These are phyloP conservation scores for Aspergillus sp. DNA, from an alignment of 2,329 filamentous ascomycete species.

Conservation along the genomic window DNA sequence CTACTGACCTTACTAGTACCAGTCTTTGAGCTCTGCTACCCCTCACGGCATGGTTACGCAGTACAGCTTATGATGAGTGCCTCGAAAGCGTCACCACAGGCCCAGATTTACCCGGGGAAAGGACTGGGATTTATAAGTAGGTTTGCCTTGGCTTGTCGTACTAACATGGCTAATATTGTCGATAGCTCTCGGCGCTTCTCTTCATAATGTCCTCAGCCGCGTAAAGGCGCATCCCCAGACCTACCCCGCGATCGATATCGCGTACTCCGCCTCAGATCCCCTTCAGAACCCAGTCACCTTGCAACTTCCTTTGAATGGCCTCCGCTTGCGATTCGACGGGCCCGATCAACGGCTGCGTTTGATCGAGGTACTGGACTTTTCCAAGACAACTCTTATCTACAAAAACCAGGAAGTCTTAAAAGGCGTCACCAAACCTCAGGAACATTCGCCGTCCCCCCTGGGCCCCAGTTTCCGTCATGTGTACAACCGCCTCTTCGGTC, in stretches of 20 bases:
- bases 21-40: slow-evolving; percentile 5
- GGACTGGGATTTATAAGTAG: slow-evolving; percentile 66
- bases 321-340: slow-evolving; percentile 91
- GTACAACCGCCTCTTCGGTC: slow-evolving; percentile 90
- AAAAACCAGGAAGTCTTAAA: slow-evolving; percentile 80
- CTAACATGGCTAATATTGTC: slow-evolving; percentile 29
- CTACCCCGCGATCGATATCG: slow-evolving; percentile 81
- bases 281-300: slow-evolving; percentile 76
- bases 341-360: slow-evolving; percentile 88
- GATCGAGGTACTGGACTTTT: slow-evolving; percentile 90
- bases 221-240: slow-evolving; percentile 84
- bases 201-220: slow-evolving; percentile 85
- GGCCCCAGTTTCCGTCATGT: slow-evolving; percentile 86
- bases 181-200: slow-evolving; percentile 82
- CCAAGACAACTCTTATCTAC: slow-evolving; percentile 81
- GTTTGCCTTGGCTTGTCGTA: slow-evolving; percentile 25
- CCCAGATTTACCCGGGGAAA: slow-evolving; percentile 69
- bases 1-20: not conserved
- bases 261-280: slow-evolving; percentile 76
- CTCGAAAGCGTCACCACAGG: slow-evolving; percentile 42
- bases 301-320: slow-evolving; percentile 78
- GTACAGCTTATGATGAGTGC: slow-evolving; percentile 38
- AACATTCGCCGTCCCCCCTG: slow-evolving; percentile 40
- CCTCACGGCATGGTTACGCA: slow-evolving; percentile 24
- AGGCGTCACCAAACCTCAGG: slow-evolving; percentile 37